Percentiles rank a stretch among this genome's conserved stretches.
Evolutionary conservation across 2,329 filamentous ascomycete genomes (phyloP).

Genomic region (Biscogniauxia mediterranea): DNA sequence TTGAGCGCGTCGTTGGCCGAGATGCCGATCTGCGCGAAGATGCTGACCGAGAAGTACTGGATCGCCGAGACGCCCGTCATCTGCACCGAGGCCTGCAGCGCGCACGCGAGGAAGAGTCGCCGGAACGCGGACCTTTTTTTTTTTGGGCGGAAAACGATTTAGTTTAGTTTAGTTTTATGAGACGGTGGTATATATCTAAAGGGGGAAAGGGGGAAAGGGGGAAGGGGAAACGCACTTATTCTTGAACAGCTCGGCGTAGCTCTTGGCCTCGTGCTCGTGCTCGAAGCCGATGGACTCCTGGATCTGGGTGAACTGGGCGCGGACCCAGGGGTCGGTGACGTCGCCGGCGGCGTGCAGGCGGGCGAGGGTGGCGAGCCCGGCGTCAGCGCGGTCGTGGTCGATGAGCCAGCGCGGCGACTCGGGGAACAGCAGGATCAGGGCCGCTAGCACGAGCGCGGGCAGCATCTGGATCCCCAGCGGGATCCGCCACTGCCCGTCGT

Average conservation of each 20-base stretch:
- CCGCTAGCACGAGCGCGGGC: constrained; percentile 62
- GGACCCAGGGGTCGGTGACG: constrained; percentile 65
- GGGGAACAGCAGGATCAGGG: constrained; percentile 67
- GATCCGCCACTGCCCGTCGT: constrained; percentile 48
- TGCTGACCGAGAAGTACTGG: constrained; percentile 69
- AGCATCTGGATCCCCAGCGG: constrained; percentile 69
- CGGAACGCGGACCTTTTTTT: constrained; percentile 58
- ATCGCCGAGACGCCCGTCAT: constrained; percentile 76
- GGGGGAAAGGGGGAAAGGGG: neutral
- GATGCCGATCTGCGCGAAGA: constrained; percentile 71
- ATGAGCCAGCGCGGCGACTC: constrained; percentile 76
- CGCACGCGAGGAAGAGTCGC: constrained; percentile 66
- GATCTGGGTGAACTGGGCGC: constrained; percentile 70
- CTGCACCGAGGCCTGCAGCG: constrained; percentile 69
- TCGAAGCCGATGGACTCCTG: constrained; percentile 60
- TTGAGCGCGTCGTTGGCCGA: constrained; percentile 61
- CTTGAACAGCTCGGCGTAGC: constrained; percentile 66
- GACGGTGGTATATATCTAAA: neutral
- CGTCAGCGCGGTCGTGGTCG: constrained; percentile 62
- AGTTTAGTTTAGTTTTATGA: neutral
- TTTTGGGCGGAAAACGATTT: too few relatives aligned
- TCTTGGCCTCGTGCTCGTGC: constrained; percentile 67
- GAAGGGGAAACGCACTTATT: constrained; percentile 38
- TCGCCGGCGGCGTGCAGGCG: constrained; percentile 69
- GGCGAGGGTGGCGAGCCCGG: constrained; percentile 66